Evolutionary conservation across 2,329 filamentous ascomycete species (phyloP), one percentile per base, ranked within the genome.

Genomic region (Cladosporium sp.): DNA sequence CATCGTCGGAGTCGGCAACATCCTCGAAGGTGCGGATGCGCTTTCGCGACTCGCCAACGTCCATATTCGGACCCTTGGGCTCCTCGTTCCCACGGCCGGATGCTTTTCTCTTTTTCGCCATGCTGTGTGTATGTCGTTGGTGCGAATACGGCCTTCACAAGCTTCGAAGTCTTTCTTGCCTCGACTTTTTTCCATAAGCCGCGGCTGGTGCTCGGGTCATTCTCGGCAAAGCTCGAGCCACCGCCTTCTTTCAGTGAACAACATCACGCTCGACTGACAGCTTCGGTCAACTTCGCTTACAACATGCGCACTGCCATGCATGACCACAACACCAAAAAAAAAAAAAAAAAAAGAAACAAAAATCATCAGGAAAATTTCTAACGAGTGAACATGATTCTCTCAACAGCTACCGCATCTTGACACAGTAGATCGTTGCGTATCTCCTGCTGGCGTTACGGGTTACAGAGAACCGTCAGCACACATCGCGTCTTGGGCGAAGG

Each of bases 1-100:
- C 89, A 68, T 99, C 93, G 68, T 96, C 89, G 1, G 90, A 95
- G 67, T 96, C 86, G 58, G 91, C 89, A 60, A 99, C 85, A 70
- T 95, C 89, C 69, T 92, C 84, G 68, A 80, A 92, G 2, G 81
- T 84, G 51, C 65, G 70, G 50, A 79, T 72, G 17, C 66, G 63
- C 56, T 90, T 78, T 47, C 83, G 82, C 30, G 84, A 61, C 5
- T 59, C 54, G 13, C 56, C 57, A 9, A 58, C 55, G 19, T 61
- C 55, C 51, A 58, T 34, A 15, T 56, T 55, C 27, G 58, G 57
- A 9, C 54, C 55, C 20, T 51, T 34, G 11, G 51, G 41, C 32
- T 51, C 52, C 39, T 56, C 44, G 9, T 39, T 19, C n/a, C 41
- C 30, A n/a, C 29, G 43, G 3, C 37, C 30, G 24, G 22, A 32